These are phyloP conservation scores for Sphaerobolus stellatus DNA, from an alignment of 1,284 basidiomycete genomes.

Conservation along the genomic window DNA sequence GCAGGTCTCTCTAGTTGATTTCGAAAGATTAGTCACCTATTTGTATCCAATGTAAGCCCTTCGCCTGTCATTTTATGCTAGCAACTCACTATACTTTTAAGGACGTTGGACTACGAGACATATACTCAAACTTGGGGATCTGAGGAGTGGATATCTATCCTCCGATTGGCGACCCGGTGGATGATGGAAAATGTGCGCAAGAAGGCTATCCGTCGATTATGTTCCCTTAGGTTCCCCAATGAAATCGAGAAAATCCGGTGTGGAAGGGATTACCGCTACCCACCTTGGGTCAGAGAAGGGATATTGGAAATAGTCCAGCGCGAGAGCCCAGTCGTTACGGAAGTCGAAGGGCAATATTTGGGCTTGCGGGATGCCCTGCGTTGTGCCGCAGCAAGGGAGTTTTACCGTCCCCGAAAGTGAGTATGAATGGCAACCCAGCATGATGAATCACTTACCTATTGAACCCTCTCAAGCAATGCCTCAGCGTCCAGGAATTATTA, in stretches of 20 bases:
- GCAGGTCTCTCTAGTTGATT: background rate
- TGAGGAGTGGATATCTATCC: background rate
- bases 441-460: no score
- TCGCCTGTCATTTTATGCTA: background rate
- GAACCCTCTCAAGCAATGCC: no score
- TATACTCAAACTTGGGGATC: background rate
- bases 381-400: background rate
- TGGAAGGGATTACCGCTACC: background rate
- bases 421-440: no score
- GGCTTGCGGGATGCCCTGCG: background rate
- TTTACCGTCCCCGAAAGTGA: no score
- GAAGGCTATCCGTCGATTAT: background rate
- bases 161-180: background rate
- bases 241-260: background rate
- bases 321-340: background rate
- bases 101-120: background rate
- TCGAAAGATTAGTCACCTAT: constrained; percentile 5
- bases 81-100: background rate
- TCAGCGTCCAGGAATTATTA: no score
- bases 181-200: background rate
- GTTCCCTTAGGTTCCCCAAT: background rate
- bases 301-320: background rate
- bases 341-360: background rate
- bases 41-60: constrained; percentile 5
- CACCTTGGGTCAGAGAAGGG: background rate